Conservation (phyloP, 2,329 filamentous ascomycete species). For the Exophiala dermatitidis region DNA sequence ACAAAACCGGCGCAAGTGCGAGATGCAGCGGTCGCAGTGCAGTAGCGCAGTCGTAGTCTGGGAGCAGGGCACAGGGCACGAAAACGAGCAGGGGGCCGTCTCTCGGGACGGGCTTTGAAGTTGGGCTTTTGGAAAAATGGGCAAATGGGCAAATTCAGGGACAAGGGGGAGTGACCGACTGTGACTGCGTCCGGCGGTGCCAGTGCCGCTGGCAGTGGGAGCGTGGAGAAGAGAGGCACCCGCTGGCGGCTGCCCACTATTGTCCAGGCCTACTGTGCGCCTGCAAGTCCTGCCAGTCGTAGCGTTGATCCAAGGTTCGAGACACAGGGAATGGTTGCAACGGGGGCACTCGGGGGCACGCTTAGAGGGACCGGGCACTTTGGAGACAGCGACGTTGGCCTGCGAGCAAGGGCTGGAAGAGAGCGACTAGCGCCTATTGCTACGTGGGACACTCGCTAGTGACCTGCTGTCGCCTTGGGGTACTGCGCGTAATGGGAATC, state of each 20-base stretch:
- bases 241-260: neutral
- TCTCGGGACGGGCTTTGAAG: constrained; percentile 4
- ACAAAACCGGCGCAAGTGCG: neutral
- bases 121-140: neutral
- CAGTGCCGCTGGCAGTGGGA: neutral
- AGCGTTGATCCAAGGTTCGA: constrained; percentile 10
- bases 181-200: neutral
- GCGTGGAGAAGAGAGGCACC: neutral
- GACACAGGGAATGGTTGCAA: constrained; percentile 11
- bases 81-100: constrained; percentile 11
- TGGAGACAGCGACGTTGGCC: neutral
- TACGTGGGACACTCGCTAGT: neutral
- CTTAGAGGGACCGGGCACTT: constrained; percentile 1
- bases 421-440: neutral
- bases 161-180: neutral
- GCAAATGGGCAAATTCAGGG: constrained; percentile 4
- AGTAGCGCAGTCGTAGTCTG: constrained; percentile 4
- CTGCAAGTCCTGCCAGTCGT: neutral
- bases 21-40: neutral
- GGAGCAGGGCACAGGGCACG: constrained; percentile 9
- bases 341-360: neutral
- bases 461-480: neutral
- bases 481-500: constrained; percentile 10
- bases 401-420: neutral
- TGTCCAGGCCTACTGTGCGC: neutral